These are phyloP conservation scores for Teratosphaeria zuluensis DNA, from an alignment of 2,329 filamentous ascomycete species.

Conservation along the genomic window DNA sequence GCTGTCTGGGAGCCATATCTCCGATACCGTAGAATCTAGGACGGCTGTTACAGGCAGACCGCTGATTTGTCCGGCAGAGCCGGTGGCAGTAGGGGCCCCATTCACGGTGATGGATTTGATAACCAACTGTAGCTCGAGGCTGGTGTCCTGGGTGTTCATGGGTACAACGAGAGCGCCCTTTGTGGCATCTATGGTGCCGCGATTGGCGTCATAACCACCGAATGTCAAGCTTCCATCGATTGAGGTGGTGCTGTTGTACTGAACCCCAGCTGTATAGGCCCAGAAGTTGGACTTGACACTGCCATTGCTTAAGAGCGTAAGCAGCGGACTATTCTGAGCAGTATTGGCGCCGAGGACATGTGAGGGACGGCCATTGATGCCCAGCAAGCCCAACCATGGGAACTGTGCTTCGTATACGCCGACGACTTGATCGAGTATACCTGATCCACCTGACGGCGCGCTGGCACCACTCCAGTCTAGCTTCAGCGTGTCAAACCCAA, in stretches of 20 bases:
- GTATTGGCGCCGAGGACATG: not conserved
- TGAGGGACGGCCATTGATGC: not conserved
- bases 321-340: not conserved
- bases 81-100: too few relatives aligned
- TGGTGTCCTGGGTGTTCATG: conserved; percentile 15
- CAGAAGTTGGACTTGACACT: conserved; percentile 7
- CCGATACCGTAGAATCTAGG: conserved; percentile 32
- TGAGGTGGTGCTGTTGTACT: conserved; percentile 12
- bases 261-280: conserved; percentile 21
- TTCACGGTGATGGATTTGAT: not conserved
- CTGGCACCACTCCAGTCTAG: not conserved
- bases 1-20: conserved; percentile 30
- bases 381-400: conserved; percentile 2
- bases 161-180: conserved; percentile 18
- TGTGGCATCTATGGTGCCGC: not conserved
- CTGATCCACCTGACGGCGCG: not conserved
- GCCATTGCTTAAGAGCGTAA: not conserved
- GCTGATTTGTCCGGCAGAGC: not conserved
- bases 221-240: not conserved
- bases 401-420: not conserved
- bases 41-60: conserved; percentile 18
- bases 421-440: not conserved
- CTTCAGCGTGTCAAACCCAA: not conserved
- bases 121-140: not conserved
- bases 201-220: conserved; percentile 33